A percentile compares a stretch with the other conserved stretches of the same genome.
These are phyloP conservation scores for Rhizopus stolonifer DNA, from an alignment of 371 early-diverging fungal species.

Conservation along the genomic window DNA sequence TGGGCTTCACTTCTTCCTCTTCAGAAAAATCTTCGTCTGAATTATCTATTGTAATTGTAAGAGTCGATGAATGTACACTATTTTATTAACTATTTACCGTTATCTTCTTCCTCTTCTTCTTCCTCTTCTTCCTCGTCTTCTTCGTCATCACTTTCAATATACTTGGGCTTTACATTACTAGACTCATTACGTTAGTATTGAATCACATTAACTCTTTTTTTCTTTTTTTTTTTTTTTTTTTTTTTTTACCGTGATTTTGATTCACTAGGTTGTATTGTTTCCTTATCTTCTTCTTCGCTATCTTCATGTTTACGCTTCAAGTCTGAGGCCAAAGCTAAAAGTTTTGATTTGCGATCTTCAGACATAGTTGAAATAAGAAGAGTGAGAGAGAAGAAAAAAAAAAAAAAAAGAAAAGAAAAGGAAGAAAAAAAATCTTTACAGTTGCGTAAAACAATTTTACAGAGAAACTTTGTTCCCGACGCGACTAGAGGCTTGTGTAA, in stretches of 20 bases:
- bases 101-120: conserved; percentile 9
- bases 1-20: conserved; percentile 12
- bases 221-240: too few relatives aligned
- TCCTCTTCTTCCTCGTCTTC: conserved; percentile 16
- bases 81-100: neutral
- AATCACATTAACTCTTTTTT: too few relatives aligned
- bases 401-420: neutral
- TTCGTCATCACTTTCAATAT: conserved; percentile 9
- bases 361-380: conserved; percentile 7
- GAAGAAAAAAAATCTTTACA: neutral
- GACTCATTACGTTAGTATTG: neutral
- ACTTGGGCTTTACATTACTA: conserved; percentile 13
- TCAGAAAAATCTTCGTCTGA: conserved; percentile 11
- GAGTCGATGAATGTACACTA: too few relatives aligned
- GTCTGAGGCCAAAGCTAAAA: conserved; percentile 14
- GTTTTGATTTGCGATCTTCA: conserved; percentile 18
- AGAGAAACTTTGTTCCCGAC: neutral
- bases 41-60: neutral
- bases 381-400: neutral
- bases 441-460: conserved; percentile 4
- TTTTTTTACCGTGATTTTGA: neutral
- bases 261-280: neutral
- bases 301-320: conserved; percentile 18
- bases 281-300: neutral
- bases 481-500: neutral